phyloP scores from a whole-genome alignment of 805 yeast genomes.

The Hermanozyma aechmeae region DNA sequence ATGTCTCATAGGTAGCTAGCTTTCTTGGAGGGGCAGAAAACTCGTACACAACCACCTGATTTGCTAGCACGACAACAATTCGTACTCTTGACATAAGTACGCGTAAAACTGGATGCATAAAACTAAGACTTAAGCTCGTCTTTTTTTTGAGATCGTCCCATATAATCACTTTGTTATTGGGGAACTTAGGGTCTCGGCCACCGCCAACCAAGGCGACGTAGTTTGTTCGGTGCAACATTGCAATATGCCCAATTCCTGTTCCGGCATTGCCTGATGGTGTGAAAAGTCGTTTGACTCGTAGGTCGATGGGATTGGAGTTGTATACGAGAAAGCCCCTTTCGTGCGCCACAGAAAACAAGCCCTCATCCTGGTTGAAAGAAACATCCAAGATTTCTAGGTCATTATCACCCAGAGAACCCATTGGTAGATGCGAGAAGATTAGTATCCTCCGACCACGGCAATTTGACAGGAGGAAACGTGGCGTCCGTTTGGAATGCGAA shows the following conservation, averaged over 20 bases:
- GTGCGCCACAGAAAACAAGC: slow-evolving; percentile 80
- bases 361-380: slow-evolving; percentile 80
- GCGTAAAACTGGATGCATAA: slow-evolving; percentile 64
- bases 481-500: no score
- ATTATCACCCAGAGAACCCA: slow-evolving; percentile 3
- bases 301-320: slow-evolving; percentile 79
- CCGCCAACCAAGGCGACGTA: slow-evolving; percentile 89
- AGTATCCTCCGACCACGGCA: no score
- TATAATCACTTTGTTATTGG: slow-evolving; percentile 70
- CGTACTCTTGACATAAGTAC: slow-evolving; percentile 68
- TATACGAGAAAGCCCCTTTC: slow-evolving; percentile 78
- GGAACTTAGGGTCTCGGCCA: slow-evolving; percentile 69
- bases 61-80: slow-evolving; percentile 62
- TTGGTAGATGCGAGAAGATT: no score
- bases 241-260: slow-evolving; percentile 63
- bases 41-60: slow-evolving; percentile 65
- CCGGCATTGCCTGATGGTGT: slow-evolving; percentile 12
- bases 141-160: slow-evolving; percentile 88
- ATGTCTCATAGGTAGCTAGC: slow-evolving; percentile 57
- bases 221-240: slow-evolving; percentile 86
- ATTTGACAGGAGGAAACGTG: no score
- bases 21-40: slow-evolving; percentile 73
- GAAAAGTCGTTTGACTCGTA: slow-evolving; percentile 55
- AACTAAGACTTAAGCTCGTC: slow-evolving; percentile 65
- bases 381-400: slow-evolving; percentile 42